A percentile compares a stretch with the other conserved stretches of the same genome.
Conservation (phyloP, 2,329 filamentous ascomycete genomes). For the Botrytis medusae region DNA sequence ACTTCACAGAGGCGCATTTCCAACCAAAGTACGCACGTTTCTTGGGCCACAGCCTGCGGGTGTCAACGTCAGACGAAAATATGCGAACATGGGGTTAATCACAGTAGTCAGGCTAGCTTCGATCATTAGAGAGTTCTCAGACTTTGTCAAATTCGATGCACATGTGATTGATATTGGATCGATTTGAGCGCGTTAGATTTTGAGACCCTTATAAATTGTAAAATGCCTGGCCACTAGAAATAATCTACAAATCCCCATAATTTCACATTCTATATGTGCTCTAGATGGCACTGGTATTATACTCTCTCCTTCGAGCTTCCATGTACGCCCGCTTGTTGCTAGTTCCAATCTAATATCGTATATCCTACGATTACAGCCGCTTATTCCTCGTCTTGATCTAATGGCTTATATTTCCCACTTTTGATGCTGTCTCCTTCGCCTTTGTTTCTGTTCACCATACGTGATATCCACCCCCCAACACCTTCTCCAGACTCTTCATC, state of each 20-base stretch:
- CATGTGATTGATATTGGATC: neutral
- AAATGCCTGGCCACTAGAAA: conserved; percentile 3
- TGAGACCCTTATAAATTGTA: neutral
- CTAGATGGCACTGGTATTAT: conserved; percentile 25
- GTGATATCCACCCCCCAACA: conserved; percentile 68
- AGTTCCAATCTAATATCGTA: conserved; percentile 15
- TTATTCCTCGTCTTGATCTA: conserved; percentile 48
- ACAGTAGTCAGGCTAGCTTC: neutral
- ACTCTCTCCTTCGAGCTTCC: conserved; percentile 11
- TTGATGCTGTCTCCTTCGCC: conserved; percentile 38
- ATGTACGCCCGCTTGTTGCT: conserved; percentile 28
- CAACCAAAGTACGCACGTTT: neutral
- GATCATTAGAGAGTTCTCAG: neutral
- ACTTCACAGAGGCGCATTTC: neutral
- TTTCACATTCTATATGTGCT: conserved; percentile 20
- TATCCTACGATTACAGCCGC: conserved; percentile 1
- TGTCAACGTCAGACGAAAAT: conserved; percentile 5
- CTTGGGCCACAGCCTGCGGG: neutral
- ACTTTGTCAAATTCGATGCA: neutral
- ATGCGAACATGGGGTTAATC: neutral
- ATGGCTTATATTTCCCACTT: conserved; percentile 37
- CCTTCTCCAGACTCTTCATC: conserved; percentile 48
- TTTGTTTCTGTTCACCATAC: conserved; percentile 58
- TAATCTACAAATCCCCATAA: conserved; percentile 17
- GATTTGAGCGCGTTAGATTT: neutral